Conservation (phyloP, 306 rosid genomes). For the Quercus alba region DNA sequence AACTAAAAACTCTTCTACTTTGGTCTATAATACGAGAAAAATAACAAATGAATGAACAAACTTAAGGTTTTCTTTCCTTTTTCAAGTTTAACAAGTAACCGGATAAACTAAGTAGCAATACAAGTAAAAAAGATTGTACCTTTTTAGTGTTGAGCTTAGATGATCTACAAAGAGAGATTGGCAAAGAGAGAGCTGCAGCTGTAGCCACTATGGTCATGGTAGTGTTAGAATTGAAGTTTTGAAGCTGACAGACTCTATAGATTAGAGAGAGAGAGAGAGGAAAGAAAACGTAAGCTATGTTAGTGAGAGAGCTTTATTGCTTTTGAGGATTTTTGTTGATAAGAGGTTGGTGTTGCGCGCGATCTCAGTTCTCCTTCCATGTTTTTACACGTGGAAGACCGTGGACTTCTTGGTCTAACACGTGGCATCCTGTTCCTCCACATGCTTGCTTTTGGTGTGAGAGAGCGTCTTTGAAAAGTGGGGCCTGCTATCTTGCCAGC, state of each 20-base stretch:
- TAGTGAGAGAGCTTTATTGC: slow-evolving; percentile 8
- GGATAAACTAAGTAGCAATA: background rate
- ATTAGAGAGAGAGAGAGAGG: background rate
- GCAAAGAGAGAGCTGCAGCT: slow-evolving; percentile 74
- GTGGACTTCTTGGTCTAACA: slow-evolving; percentile 1
- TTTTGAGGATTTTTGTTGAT: slow-evolving; percentile 41
- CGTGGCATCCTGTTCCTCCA: slow-evolving; percentile 59
- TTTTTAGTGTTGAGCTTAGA: slow-evolving; percentile 54
- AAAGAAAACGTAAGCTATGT: slow-evolving; percentile 16
- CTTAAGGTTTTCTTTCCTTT: too few species aligned
- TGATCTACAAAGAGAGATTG: slow-evolving; percentile 44
- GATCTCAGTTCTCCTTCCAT: slow-evolving; percentile 65
- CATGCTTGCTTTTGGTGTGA: slow-evolving; percentile 33
- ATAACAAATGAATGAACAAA: too few species aligned
- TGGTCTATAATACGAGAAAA: background rate
- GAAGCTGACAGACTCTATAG: slow-evolving; percentile 22
- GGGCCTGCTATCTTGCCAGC: slow-evolving; percentile 54
- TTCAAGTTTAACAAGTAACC: background rate
- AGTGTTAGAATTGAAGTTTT: background rate
- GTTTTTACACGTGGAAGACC: slow-evolving; percentile 57
- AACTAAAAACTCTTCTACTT: too few species aligned
- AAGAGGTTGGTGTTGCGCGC: slow-evolving; percentile 66
- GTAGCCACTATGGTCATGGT: slow-evolving; percentile 79
- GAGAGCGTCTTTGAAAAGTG: slow-evolving; percentile 13
- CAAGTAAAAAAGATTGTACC: slow-evolving; percentile 23